Percentiles rank a stretch among this genome's conserved stretches.
Conservation (phyloP, 2,329 filamentous ascomycete genomes). For the Zymoseptoria passerinii region DNA sequence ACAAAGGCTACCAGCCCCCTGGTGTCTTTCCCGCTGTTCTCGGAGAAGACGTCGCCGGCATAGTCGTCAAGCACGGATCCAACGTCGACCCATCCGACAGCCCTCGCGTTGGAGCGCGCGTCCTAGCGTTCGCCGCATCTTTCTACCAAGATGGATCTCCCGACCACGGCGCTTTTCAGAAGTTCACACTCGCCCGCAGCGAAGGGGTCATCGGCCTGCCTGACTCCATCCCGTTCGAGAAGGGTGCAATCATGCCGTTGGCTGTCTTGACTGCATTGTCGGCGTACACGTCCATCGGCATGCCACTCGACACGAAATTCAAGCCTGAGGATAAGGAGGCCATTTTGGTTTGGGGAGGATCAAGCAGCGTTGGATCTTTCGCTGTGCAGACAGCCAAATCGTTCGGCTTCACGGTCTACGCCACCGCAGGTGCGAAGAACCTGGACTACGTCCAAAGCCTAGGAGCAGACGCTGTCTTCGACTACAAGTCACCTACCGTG, state of each 20-base stretch:
- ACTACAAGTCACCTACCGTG: conserved; percentile 29
- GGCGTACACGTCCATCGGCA: conserved; percentile 22
- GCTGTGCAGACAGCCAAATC: conserved; percentile 37
- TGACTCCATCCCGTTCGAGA: conserved; percentile 20
- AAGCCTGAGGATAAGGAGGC: conserved; percentile 20
- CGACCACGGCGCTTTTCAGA: conserved; percentile 23
- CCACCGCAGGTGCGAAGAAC: conserved; percentile 34
- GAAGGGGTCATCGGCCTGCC: conserved; percentile 24
- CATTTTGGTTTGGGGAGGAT: conserved; percentile 39
- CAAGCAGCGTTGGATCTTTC: conserved; percentile 36
- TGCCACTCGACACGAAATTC: conserved; percentile 19
- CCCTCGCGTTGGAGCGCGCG: conserved; percentile 20
- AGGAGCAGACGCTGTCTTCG: conserved; percentile 34
- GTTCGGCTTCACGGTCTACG: conserved; percentile 34
- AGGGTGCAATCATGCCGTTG: conserved; percentile 20
- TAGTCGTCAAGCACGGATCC: conserved; percentile 21
- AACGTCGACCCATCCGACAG: conserved; percentile 7
- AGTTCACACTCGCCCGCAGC: conserved; percentile 10
- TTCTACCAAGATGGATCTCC: conserved; percentile 18
- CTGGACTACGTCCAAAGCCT: conserved; percentile 32
- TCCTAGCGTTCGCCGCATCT: conserved; percentile 11
- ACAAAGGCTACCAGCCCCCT: conserved; percentile 34
- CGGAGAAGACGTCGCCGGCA: conserved; percentile 11
- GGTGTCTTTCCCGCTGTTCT: conserved; percentile 13
- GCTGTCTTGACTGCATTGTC: conserved; percentile 11